Conservation (phyloP, 352 stramenopile genomes). For the Globisporangium polare region DNA sequence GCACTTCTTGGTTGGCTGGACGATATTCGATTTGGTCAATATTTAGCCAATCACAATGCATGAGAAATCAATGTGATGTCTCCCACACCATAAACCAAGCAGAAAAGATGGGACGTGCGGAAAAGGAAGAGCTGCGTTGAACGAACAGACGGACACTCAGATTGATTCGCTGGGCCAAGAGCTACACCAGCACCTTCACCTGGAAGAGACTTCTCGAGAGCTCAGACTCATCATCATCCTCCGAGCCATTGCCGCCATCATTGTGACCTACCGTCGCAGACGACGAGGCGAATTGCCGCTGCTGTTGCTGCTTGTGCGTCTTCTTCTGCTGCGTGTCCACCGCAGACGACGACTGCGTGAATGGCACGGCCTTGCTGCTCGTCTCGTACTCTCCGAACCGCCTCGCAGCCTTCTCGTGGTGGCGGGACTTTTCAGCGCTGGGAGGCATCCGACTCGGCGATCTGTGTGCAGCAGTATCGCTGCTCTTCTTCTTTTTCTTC, state of each 20-base stretch:
- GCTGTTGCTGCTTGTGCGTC: constrained; percentile 14
- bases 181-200: constrained; percentile 59
- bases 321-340: not conserved
- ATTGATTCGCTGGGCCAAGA: not conserved
- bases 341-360: not conserved
- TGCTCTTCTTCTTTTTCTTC: not conserved
- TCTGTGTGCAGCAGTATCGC: not conserved
- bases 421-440: constrained; percentile 1
- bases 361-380: constrained; percentile 1
- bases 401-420: not conserved
- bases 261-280: not conserved
- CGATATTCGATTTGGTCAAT: constrained; percentile 3
- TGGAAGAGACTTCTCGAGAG: constrained; percentile 48
- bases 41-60: constrained; percentile 15
- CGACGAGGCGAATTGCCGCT: constrained; percentile 3
- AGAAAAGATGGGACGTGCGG: constrained; percentile 28
- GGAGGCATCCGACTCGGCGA: constrained; percentile 1
- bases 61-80: not conserved
- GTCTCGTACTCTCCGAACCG: not conserved
- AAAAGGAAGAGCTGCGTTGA: not conserved
- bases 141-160: not conserved
- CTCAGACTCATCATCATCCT: constrained; percentile 15
- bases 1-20: constrained; percentile 16
- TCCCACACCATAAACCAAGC: constrained; percentile 1
- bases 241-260: not conserved